Percentiles rank a stretch among this genome's conserved stretches.
phyloP scores from a whole-genome alignment of 257 asterid genomes.

The Solanum peruvianum region DNA sequence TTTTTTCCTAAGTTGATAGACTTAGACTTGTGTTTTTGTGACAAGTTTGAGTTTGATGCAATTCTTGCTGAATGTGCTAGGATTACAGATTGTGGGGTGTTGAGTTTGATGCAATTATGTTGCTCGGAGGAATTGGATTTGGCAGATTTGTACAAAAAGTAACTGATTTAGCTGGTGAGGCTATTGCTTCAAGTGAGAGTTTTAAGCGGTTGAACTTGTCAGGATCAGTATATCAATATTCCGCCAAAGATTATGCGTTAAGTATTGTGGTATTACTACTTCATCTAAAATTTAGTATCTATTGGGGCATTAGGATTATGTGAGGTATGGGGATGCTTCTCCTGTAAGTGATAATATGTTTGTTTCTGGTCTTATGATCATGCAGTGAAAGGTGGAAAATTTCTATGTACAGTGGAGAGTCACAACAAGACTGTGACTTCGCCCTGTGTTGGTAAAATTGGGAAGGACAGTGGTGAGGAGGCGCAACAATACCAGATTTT shows the following conservation, averaged over 20 bases:
- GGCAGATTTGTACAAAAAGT: conserved; percentile 10
- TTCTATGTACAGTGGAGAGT: too few species aligned
- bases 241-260: conserved; percentile 61
- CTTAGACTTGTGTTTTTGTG: too few species aligned
- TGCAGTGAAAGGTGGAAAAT: conserved; percentile 22
- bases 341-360: conserved; percentile 76
- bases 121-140: conserved; percentile 9
- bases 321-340: conserved; percentile 75
- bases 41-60: too few species aligned
- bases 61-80: neutral
- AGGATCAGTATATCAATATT: too few species aligned
- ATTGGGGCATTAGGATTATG: conserved; percentile 78
- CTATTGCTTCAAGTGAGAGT: neutral
- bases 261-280: conserved; percentile 69
- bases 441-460: too few species aligned
- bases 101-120: conserved; percentile 5
- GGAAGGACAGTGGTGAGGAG: too few species aligned
- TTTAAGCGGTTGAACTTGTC: conserved; percentile 17
- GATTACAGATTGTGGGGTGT: conserved; percentile 7
- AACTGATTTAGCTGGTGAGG: neutral
- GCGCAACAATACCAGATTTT: too few species aligned
- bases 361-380: conserved; percentile 74
- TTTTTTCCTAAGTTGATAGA: too few species aligned
- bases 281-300: conserved; percentile 43
- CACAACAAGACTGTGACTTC: too few species aligned